Base-by-base conservation (phyloP, 371 early-diverging fungal genomes). In the Umbelopsis sp. region DNA sequence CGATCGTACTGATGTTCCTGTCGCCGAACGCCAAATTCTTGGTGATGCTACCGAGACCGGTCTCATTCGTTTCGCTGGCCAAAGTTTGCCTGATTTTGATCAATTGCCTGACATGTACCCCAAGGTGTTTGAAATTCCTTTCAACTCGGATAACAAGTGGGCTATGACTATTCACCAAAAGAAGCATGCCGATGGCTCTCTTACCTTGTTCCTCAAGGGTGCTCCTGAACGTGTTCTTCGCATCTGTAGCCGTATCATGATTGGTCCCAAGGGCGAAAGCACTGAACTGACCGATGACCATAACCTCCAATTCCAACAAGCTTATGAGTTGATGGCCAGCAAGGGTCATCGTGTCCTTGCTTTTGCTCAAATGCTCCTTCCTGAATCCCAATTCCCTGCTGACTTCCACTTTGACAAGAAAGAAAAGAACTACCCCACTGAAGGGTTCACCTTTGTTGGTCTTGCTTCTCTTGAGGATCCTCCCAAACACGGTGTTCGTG, bases 1-100 rank as follows among this genome's bases (percentile, higher is more conserved):
- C 78, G 94, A 96, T 74, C 88, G 92, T 44, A 88, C 85, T 2
- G 97, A 96, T 75, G 87, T 92, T 1, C 95, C 97, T 32, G 78
- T 96, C 29, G 76, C 85, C 18, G 80, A 92, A 67, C 90, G 95
- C 65, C 78, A 86, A 73, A 84, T 93, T 50, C 70, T 93, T 16
- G 96, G 94, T 53, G 97, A 97, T 71, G 97, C 97, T 14, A 97
- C 98, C 22, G 98, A 98, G 73, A 83, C 94, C 24, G 97, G 96
- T 62, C 78, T 98, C 65, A 80, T 91, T 44, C 88, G 93, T 12
- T 94, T 93, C 74, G 94, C 96, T 5, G 83, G 88, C 32, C 76
- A 83, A 53, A 85, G 87, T 65, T 71, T 91, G 12, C 53, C 71
- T 29, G 84, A 89, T 69, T 91, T 88, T 74, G 96, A 97, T 72